A percentile compares a stretch with the other conserved stretches of the same genome.
Conservation (phyloP, 345 rosid genomes). For the Citropsis articulata region DNA sequence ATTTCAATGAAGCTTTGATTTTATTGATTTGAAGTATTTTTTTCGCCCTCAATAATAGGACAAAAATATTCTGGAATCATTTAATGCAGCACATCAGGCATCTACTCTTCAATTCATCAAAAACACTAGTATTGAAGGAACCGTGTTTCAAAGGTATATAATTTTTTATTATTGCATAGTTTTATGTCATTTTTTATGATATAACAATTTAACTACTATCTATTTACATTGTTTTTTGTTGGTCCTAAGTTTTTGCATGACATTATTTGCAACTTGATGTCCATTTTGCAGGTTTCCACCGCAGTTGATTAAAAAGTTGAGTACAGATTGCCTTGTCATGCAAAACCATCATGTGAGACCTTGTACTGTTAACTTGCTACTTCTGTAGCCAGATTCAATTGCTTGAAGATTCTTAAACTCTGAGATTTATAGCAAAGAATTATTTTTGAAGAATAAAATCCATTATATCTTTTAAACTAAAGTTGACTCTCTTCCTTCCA, state of each 20-base stretch:
- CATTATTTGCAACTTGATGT: neutral
- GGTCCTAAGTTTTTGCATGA: neutral
- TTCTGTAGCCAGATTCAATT: neutral
- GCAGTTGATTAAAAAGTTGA: slow-evolving; percentile 53
- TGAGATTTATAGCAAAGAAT: neutral
- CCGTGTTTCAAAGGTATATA: slow-evolving; percentile 78
- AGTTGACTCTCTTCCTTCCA: neutral
- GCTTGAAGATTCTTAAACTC: neutral
- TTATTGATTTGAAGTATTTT: neutral
- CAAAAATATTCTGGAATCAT: slow-evolving; percentile 66
- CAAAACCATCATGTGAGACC: slow-evolving; percentile 81
- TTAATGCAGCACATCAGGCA: slow-evolving; percentile 64
- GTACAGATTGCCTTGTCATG: slow-evolving; percentile 86
- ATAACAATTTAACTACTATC: neutral
- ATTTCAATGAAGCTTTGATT: neutral
- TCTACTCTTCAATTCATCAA: slow-evolving; percentile 71
- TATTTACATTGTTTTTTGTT: neutral
- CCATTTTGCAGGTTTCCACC: slow-evolving; percentile 58
- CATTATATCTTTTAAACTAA: neutral
- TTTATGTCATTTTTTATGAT: neutral
- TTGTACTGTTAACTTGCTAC: neutral
- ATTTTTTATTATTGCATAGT: too few relatives aligned
- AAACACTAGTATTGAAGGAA: slow-evolving; percentile 55
- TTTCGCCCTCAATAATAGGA: slow-evolving; percentile 47
- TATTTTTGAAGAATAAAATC: neutral